Base-by-base conservation (phyloP, 2,329 filamentous ascomycete genomes). In the Lachnellula cervina region DNA sequence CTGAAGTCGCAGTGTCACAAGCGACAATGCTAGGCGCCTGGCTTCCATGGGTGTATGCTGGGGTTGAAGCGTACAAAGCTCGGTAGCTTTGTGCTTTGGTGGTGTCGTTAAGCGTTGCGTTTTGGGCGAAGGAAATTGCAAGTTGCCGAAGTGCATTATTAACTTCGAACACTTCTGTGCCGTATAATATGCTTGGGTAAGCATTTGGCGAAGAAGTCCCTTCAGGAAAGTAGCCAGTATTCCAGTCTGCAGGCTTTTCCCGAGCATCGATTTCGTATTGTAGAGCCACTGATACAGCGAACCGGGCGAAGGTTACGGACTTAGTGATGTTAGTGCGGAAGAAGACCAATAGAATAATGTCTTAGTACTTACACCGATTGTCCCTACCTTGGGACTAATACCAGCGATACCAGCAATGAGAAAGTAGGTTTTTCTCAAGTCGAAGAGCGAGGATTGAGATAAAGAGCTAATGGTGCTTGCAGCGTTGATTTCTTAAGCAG, bases 201-300 rank as follows among this genome's bases (percentile, higher is more conserved):
- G 82, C 68, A n/a, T 44, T 69, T 0, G 86, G 82, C 5, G 65
- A 61, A 35, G 74, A 66, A 16, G 77, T 75, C 21, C 84, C 87
- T 62, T 82, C 83, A 1, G 84, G 78, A 23, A 89, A 75, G 68
- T 90, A 90, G 3, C 86, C 86, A 0, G 84, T 87, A 0, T 77
- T 73, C 70, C 79, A 88, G 68, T 83, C 83, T 3, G 66, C 64
- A 0, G 85, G 84, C 35, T 88, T 79, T 60, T 89, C 86, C 34
- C 87, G 80, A 1, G 80, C 72, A 63, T 90, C 87, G 58, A 90
- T 80, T 69, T 90, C 87, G 61, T 89, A 88, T 69, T 90, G 87
- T 54, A 90, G 73, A 0, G 83, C 86, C 2, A 89, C 85, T 66
- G 90, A 87, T 3, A 90, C 79, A 0, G 86, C 81, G 66, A 83